A percentile compares a stretch with the other conserved stretches of the same genome.
Evolutionary conservation across 257 asterid genomes (phyloP).

Genomic region (Plantago major): DNA sequence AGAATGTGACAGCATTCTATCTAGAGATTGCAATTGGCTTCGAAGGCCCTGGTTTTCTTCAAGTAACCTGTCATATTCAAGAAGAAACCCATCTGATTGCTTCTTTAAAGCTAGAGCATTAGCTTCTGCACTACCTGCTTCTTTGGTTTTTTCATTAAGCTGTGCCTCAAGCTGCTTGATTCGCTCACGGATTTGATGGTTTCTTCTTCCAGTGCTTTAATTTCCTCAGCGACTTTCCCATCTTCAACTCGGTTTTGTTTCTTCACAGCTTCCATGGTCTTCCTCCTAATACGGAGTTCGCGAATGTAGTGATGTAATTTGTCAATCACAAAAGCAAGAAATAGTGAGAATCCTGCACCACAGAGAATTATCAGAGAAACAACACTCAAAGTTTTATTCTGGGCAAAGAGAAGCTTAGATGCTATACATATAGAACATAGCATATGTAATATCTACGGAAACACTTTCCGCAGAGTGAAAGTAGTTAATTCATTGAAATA

Average conservation of each 20-base stretch:
- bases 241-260: constrained; percentile 66
- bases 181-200: constrained; percentile 33
- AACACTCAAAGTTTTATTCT: no score
- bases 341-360: constrained; percentile 67
- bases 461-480: no score
- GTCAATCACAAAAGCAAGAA: constrained; percentile 79
- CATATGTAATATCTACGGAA: no score
- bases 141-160: constrained; percentile 55
- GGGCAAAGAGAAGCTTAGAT: no score
- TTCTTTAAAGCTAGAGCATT: constrained; percentile 68
- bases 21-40: constrained; percentile 69
- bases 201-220: constrained; percentile 62
- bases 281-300: constrained; percentile 76
- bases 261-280: constrained; percentile 65
- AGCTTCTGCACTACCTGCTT: constrained; percentile 54
- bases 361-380: neutral
- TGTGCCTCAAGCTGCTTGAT: constrained; percentile 52
- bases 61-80: constrained; percentile 79
- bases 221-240: constrained; percentile 41
- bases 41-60: constrained; percentile 83
- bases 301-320: constrained; percentile 78
- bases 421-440: no score
- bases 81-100: constrained; percentile 87
- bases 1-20: constrained; percentile 55
- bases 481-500: no score